phyloP scores from a whole-genome alignment of 1,139 yeast species.

The Yamadazyma kanchanaburiensis region DNA sequence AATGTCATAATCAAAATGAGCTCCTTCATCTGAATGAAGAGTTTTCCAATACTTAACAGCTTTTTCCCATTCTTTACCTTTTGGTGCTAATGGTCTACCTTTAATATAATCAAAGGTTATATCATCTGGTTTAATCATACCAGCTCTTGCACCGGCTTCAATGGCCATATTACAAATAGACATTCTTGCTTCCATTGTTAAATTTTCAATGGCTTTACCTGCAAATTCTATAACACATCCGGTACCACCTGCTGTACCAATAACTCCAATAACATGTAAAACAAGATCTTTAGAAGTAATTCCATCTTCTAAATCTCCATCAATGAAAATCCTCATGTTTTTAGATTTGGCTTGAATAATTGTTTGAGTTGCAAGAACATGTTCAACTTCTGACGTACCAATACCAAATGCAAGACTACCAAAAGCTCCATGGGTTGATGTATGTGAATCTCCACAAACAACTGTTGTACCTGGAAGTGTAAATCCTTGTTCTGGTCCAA shows the following conservation, averaged over 20 bases:
- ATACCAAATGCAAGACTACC: conserved; percentile 98
- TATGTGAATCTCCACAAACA: conserved; percentile 98
- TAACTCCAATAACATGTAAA: conserved; percentile 89
- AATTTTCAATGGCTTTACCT: conserved; percentile 84
- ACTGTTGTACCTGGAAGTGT: conserved; percentile 98
- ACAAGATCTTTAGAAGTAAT: conserved; percentile 94
- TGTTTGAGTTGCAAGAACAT: conserved; percentile 96
- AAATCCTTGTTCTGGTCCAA: conserved; percentile 98
- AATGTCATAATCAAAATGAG: conserved; percentile 82
- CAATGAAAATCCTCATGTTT: conserved; percentile 86
- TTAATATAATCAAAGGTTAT: conserved; percentile 78
- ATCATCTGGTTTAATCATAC: conserved; percentile 96
- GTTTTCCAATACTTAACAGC: conserved; percentile 91
- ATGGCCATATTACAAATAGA: conserved; percentile 98
- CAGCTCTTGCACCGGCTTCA: conserved; percentile 99
- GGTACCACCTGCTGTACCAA: conserved; percentile 99
- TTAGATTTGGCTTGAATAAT: conserved; percentile 91
- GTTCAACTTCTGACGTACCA: conserved; percentile 98
- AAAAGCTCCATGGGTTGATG: conserved; percentile 98
- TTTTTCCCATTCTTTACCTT: conserved; percentile 91
- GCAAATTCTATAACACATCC: conserved; percentile 96
- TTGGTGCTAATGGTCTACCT: conserved; percentile 93
- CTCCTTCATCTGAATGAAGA: conserved; percentile 82
- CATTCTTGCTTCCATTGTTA: conserved; percentile 99
- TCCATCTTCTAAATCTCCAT: conserved; percentile 81